Conservation (phyloP, 2,329 filamentous ascomycete species). For the Tolypocladium tropicale region DNA sequence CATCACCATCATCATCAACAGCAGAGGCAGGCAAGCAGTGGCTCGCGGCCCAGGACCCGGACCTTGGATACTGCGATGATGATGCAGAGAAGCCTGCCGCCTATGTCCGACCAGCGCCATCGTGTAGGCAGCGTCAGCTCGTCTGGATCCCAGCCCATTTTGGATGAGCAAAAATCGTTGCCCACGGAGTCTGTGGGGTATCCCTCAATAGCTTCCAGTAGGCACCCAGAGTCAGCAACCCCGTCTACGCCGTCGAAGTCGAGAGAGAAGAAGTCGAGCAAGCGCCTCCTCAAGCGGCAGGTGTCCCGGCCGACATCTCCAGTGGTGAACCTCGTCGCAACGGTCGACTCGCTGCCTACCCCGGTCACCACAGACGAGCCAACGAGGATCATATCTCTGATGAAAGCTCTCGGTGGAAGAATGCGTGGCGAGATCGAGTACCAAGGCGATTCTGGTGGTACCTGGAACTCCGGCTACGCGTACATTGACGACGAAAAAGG, state of each 20-base stretch:
- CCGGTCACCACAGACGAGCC: constrained; percentile 57
- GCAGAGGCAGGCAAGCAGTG: constrained; percentile 20
- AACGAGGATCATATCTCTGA: constrained; percentile 61
- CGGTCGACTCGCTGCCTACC: constrained; percentile 48
- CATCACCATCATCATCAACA: constrained; percentile 16
- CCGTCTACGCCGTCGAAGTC: constrained; percentile 7
- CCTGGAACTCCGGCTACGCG: constrained; percentile 63
- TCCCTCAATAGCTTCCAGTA: constrained; percentile 24
- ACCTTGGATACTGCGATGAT: constrained; percentile 48
- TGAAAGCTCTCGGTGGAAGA: constrained; percentile 66
- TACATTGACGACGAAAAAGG: constrained; percentile 71
- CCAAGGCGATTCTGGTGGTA: constrained; percentile 46
- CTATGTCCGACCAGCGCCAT: constrained; percentile 42
- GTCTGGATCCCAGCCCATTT: constrained; percentile 41
- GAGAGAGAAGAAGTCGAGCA: constrained; percentile 34
- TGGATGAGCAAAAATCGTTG: constrained; percentile 37
- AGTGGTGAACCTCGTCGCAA: constrained; percentile 40
- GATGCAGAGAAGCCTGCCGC: constrained; percentile 28
- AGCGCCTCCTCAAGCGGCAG: constrained; percentile 44
- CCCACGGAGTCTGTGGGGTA: constrained; percentile 32
- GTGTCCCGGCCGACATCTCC: constrained; percentile 50
- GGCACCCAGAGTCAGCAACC: constrained; percentile 23
- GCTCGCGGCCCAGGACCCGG: constrained; percentile 42
- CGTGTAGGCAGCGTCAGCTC: constrained; percentile 64
- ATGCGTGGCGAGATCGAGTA: constrained; percentile 75